Evolutionary conservation across 352 stramenopile species (phyloP), one percentile per base, ranked within the genome.

Genomic region (Nothophytophthora sp.): DNA sequence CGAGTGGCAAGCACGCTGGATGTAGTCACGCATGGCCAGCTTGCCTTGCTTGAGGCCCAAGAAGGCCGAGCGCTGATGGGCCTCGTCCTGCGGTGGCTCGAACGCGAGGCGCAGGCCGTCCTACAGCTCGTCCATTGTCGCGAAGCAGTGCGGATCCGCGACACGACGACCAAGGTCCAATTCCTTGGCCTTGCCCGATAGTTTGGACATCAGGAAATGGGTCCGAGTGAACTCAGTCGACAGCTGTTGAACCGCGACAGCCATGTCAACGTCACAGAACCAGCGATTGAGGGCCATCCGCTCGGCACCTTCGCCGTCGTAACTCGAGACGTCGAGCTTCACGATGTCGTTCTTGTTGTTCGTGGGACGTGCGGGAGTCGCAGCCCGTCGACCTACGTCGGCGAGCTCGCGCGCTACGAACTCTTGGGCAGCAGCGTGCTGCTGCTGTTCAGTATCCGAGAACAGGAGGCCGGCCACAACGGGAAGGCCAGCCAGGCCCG

Each of bases 81-180:
- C 50, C 30, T 69, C 60, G 25, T 64, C 54, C 43, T 69, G 53
- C 10, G 49, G 51, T 2, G 45, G 46, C 15, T 67, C 58, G 40
- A 62, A 58, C 5, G 45, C 38, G n/a, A 56, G 44, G 1, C 45
- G 33, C 11, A 57, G 33, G 9, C 53, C 57, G 30, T 24, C 34
- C 28, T 61, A 38, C 10, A 66, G 42, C 0, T 9, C 5, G 9
- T 44, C 29, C 27, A 59, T 34, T 29, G 55, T 59, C 0, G 48
- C 24, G 28, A 59, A 64, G 1, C 35, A 34, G 9, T 41, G 1
- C n/a, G 18, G 15, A 29, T 55, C 42, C 7, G 49, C 19, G 9
- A 64, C 42, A 11, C 53, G 34, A 12, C 55, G 53, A 13, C 48
- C 47, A 32, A 59, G 18, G 32, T 38, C 40, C 47, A 37, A 47